Evolutionary conservation across 2,329 filamentous ascomycete genomes (phyloP).

Genomic region (Zopfia rhizophila): DNA sequence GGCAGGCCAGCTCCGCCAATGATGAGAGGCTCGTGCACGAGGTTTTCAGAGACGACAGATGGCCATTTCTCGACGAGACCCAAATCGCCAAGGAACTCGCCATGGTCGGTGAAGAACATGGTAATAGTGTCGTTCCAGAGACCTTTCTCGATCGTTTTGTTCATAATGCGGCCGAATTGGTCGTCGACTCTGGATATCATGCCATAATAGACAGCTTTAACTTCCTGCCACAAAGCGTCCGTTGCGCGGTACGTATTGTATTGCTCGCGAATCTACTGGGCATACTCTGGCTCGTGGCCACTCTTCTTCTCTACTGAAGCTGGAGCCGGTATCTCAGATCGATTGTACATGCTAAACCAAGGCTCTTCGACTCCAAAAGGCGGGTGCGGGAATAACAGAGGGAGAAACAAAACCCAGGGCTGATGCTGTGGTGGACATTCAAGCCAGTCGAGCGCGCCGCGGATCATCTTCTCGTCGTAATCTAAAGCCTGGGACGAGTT

Average conservation of each 20-base stretch:
- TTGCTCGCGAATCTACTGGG: constrained; percentile 51
- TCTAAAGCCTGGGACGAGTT: constrained; percentile 52
- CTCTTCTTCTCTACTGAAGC: constrained; percentile 39
- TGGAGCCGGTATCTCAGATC: constrained; percentile 33
- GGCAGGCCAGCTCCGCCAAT: constrained; percentile 56
- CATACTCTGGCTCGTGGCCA: constrained; percentile 57
- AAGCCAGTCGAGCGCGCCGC: constrained; percentile 57
- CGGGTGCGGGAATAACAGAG: constrained; percentile 58
- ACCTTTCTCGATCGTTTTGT: constrained; percentile 44
- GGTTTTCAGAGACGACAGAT: constrained; percentile 54
- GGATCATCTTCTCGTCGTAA: constrained; percentile 58
- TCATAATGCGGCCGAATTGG: constrained; percentile 57
- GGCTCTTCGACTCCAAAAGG: constrained; percentile 62
- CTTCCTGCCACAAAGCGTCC: constrained; percentile 55
- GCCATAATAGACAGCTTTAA: constrained; percentile 59
- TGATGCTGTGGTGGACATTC: constrained; percentile 54
- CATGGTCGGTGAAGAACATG: constrained; percentile 59
- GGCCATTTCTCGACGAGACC: constrained; percentile 63
- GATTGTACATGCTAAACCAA: constrained; percentile 60
- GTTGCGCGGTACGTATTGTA: constrained; percentile 56
- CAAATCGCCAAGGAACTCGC: constrained; percentile 60
- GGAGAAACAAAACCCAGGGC: constrained; percentile 58
- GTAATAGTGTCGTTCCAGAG: constrained; percentile 55
- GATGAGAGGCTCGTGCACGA: constrained; percentile 58
- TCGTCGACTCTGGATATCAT: constrained; percentile 60